phyloP scores from a whole-genome alignment of 768 basidiomycete genomes.

The Boletus subcaerulescens region DNA sequence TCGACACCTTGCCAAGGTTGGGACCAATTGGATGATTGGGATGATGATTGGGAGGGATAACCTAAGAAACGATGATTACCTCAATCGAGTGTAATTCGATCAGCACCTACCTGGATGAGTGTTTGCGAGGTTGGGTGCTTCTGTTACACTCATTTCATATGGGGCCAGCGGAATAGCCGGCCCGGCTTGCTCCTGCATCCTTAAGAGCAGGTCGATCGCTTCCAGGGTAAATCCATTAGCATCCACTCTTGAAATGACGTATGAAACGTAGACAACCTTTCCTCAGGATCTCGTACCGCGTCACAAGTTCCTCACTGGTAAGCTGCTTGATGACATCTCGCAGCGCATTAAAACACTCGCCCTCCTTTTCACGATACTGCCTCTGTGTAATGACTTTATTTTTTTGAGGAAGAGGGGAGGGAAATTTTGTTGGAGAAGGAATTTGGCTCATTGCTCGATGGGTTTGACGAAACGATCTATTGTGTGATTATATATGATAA shows the following conservation, averaged over 20 bases:
- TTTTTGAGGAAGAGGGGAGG: neutral
- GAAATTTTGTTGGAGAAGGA: neutral
- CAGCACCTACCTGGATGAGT: neutral
- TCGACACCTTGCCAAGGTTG: neutral
- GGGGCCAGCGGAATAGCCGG: neutral
- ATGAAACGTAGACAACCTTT: slow-evolving; percentile 14
- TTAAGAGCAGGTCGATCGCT: slow-evolving; percentile 8
- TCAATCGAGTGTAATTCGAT: neutral
- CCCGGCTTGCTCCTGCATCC: neutral
- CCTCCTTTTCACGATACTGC: slow-evolving; percentile 24
- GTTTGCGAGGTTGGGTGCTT: neutral
- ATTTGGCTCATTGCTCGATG: neutral
- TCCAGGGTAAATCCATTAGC: neutral
- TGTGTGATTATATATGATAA: neutral
- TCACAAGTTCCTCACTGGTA: slow-evolving; percentile 15
- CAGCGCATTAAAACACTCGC: slow-evolving; percentile 13
- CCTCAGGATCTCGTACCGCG: slow-evolving; percentile 20
- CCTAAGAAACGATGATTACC: slow-evolving; percentile 5
- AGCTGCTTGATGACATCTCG: slow-evolving; percentile 14
- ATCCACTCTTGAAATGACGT: neutral
- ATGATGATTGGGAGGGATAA: neutral
- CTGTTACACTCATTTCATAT: neutral
- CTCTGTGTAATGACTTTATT: slow-evolving; percentile 17
- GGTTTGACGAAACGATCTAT: neutral
- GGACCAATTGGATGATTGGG: neutral